A percentile compares a stretch with the other conserved stretches of the same genome.
Evolutionary conservation across 352 stramenopile genomes (phyloP).

Genomic region (Ophiocytium majus): DNA sequence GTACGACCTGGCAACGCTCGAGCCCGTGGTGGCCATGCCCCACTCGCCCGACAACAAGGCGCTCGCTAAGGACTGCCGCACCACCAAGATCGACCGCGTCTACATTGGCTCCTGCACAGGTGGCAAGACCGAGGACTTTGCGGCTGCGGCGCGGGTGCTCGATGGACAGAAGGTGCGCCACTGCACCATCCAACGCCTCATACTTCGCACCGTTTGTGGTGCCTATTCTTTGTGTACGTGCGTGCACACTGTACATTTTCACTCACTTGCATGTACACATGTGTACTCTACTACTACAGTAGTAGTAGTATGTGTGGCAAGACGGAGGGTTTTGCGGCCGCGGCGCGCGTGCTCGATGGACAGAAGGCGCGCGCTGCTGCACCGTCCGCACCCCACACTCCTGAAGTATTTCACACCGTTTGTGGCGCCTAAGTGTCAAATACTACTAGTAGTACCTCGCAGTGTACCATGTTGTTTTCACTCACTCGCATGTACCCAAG

Average conservation of each 20-base stretch:
- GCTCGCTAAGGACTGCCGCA: conserved; percentile 63
- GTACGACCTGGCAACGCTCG: conserved; percentile 48
- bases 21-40: conserved; percentile 63
- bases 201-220: too few relatives aligned
- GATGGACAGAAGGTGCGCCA: conserved; percentile 71
- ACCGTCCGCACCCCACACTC: too few relatives aligned
- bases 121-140: conserved; percentile 79
- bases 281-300: background rate
- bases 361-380: conserved; percentile 62
- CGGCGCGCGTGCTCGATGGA: conserved; percentile 72
- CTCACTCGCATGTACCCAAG: too few relatives aligned
- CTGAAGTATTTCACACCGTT: too few relatives aligned
- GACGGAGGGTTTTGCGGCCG: conserved; percentile 77
- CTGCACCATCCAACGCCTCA: too few relatives aligned
- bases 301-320: conserved; percentile 78
- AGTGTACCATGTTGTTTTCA: too few relatives aligned
- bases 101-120: conserved; percentile 83
- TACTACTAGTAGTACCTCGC: too few relatives aligned
- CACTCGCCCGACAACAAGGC: conserved; percentile 77
- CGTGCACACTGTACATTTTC: too few relatives aligned
- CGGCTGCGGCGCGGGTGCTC: conserved; percentile 71
- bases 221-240: background rate
- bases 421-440: too few relatives aligned
- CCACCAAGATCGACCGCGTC: conserved; percentile 71
- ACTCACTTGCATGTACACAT: background rate